These are phyloP conservation scores for Mucor irregularis DNA, from an alignment of 371 early-diverging fungal species.

Conservation along the genomic window DNA sequence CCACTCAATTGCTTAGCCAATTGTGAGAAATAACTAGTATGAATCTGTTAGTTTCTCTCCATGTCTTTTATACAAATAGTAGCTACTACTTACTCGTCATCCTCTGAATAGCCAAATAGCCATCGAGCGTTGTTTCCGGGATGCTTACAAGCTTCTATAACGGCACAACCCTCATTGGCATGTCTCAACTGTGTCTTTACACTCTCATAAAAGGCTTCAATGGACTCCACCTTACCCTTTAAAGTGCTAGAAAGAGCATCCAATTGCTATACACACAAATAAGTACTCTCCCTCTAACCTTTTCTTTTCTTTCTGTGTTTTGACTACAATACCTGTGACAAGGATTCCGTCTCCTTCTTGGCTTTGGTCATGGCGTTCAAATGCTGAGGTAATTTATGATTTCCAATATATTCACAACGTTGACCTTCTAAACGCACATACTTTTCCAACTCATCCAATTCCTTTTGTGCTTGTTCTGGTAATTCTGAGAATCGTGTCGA, in stretches of 20 bases:
- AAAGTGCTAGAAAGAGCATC: conserved; percentile 36
- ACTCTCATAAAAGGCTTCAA: conserved; percentile 31
- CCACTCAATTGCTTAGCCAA: conserved; percentile 26
- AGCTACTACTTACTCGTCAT: conserved; percentile 36
- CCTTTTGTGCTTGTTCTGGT: conserved; percentile 46
- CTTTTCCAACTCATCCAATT: conserved; percentile 41
- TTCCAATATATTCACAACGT: conserved; percentile 38
- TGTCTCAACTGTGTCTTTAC: conserved; percentile 37
- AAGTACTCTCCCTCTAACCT: background rate
- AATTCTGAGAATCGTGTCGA: conserved; percentile 42
- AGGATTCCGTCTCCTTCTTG: conserved; percentile 24
- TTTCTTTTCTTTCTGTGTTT: background rate
- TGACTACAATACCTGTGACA: conserved; percentile 42
- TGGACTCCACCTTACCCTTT: conserved; percentile 25
- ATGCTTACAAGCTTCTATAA: conserved; percentile 42
- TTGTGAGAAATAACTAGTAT: conserved; percentile 34
- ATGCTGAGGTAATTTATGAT: conserved; percentile 35
- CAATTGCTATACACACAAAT: conserved; percentile 30
- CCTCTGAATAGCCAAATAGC: conserved; percentile 42
- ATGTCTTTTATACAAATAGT: background rate
- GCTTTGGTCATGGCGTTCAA: conserved; percentile 25
- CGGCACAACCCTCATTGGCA: conserved; percentile 37
- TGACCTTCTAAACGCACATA: conserved; percentile 43
- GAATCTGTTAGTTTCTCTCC: background rate
- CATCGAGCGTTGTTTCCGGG: conserved; percentile 35